Evolutionary conservation across 768 basidiomycete species (phyloP), one percentile per base, ranked within the genome.

Genomic region (Xerocomus brunneocitrinus): DNA sequence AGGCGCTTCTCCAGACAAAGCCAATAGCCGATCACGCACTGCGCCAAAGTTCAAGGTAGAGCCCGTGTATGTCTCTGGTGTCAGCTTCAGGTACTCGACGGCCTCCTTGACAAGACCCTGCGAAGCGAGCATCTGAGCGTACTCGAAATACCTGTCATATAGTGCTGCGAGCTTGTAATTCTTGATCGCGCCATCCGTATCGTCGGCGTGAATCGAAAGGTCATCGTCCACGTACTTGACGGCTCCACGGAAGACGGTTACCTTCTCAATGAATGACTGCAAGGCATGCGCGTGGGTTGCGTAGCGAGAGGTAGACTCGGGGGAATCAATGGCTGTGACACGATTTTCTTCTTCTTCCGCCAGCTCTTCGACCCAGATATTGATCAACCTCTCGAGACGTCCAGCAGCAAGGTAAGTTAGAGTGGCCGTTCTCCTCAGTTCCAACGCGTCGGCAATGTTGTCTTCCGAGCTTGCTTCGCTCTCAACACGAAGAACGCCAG

Each of bases 231-330:
- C 74, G 66, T 92, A 95, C 13, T 79, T 76, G 45, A 90, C 89
- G 0, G 95, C 97, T 45, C 81, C 77, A 47, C 91, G 84, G 81
- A 99, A 98, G 39, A 97, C 84, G 1, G 94, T 85, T 24, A 98
- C 94, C 72, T 98, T 98, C 73, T 98, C 97, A 61, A 98, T 80
- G 71, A 98, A 95, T 0, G 87, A 85, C 66, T 98, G 95, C 39
- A 99, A 72, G 3, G 94, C 92, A 27, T 84, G 80, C 0, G 88
- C 91, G 57, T 91, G 90, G 0, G 86, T 84, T 1, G 89, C 84
- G 64, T 91, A 94, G 6, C 76, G 76, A 3, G 87, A 84, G 48
- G 79, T 71, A 43, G 60, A 70, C 58, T 74, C 68, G 31, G 70
- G 60, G 10, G 71, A 62, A 19, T 73, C 70, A 28, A 74, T 68